A percentile compares a stretch with the other conserved stretches of the same genome.
Evolutionary conservation across 352 stramenopile genomes (phyloP).

Genomic region (Globisporangium viniferum): DNA sequence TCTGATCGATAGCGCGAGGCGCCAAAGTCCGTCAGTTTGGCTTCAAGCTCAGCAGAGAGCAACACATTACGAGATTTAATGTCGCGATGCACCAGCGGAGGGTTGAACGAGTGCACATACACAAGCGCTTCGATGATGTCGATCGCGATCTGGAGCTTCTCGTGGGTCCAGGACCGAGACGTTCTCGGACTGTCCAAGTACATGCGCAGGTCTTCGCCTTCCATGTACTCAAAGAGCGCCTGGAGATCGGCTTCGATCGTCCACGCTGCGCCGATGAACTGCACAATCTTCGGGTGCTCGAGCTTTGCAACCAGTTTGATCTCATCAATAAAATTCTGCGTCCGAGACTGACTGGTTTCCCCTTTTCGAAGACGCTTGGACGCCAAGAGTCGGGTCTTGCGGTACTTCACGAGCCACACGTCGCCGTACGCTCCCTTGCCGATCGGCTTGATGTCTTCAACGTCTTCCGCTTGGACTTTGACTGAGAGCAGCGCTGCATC

Average conservation of each 20-base stretch:
- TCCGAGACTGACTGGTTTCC: not conserved
- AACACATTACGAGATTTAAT: slow-evolving; percentile 31
- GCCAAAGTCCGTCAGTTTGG: slow-evolving; percentile 67
- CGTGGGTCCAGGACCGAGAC: not conserved
- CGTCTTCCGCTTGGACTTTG: slow-evolving; percentile 17
- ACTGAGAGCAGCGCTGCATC: slow-evolving; percentile 23
- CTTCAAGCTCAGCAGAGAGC: slow-evolving; percentile 23
- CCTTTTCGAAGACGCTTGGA: slow-evolving; percentile 7
- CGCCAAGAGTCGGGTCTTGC: slow-evolving; percentile 2
- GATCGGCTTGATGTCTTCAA: slow-evolving; percentile 8
- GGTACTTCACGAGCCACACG: slow-evolving; percentile 16
- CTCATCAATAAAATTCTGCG: slow-evolving; percentile 5
- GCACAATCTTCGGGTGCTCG: slow-evolving; percentile 8
- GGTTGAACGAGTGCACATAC: slow-evolving; percentile 18
- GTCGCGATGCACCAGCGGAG: slow-evolving; percentile 16
- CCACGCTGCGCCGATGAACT: slow-evolving; percentile 11
- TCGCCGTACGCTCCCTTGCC: slow-evolving; percentile 5
- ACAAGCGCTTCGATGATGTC: slow-evolving; percentile 41
- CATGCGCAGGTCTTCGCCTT: not conserved
- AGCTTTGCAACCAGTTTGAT: slow-evolving; percentile 13
- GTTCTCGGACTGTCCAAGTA: slow-evolving; percentile 1
- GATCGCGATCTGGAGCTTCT: slow-evolving; percentile 25
- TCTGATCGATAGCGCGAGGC: slow-evolving; percentile 36
- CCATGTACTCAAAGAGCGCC: slow-evolving; percentile 15
- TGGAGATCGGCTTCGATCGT: slow-evolving; percentile 6